Conservation (phyloP, 2,329 filamentous ascomycete genomes). For the Sarocladiaceae sp. region DNA sequence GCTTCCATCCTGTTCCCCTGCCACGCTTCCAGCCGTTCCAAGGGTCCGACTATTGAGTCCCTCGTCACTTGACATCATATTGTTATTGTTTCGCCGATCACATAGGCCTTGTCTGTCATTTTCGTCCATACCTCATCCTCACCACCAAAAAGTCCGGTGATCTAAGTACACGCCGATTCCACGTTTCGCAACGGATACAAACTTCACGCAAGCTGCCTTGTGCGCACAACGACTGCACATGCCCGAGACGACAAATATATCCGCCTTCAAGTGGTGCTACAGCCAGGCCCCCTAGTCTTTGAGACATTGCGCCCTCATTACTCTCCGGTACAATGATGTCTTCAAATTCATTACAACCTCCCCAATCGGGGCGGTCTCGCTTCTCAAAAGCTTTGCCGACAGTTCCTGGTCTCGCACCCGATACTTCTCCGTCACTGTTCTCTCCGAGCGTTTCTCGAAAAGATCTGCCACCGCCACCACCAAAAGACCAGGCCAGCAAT, state of each 20-base stretch:
- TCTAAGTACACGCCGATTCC: too few relatives aligned
- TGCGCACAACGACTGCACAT: conserved; percentile 1
- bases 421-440: neutral
- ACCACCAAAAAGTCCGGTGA: neutral
- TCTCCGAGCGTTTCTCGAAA: neutral
- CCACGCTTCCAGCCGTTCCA: neutral
- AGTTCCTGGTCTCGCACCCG: conserved; percentile 29
- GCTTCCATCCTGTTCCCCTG: neutral
- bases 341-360: conserved; percentile 4
- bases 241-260: neutral
- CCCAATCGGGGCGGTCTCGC: conserved; percentile 40
- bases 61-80: neutral
- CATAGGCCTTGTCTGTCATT: neutral
- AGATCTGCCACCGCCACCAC: neutral
- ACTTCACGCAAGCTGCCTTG: neutral
- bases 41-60: neutral
- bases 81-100: neutral
- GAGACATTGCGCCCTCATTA: conserved; percentile 1
- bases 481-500: neutral
- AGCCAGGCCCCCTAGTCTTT: neutral
- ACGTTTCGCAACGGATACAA: too few relatives aligned
- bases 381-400: conserved; percentile 53
- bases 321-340: conserved; percentile 10
- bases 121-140: neutral
- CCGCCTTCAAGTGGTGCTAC: neutral